Percentiles rank a stretch among this genome's conserved stretches.
Conservation (phyloP, 73 alveolate genomes). For the Paramecium sexaurelia region DNA sequence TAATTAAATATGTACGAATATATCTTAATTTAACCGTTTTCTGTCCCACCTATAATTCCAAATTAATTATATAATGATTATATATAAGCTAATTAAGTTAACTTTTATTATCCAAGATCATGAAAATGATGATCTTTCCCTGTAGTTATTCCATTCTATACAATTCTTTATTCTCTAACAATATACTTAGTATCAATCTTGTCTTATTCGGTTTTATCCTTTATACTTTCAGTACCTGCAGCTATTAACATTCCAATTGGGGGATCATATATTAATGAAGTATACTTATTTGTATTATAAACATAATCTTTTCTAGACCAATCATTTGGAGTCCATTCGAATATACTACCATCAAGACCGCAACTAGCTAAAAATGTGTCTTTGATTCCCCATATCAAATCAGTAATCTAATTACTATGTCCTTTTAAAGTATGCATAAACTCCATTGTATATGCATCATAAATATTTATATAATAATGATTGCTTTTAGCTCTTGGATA, state of each 20-base stretch:
- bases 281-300: background rate
- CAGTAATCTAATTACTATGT: slow-evolving; percentile 76
- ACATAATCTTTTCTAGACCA: slow-evolving; percentile 38
- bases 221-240: slow-evolving; percentile 39
- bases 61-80: slow-evolving; percentile 56
- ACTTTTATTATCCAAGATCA: slow-evolving; percentile 44
- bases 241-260: slow-evolving; percentile 53
- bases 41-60: slow-evolving; percentile 77
- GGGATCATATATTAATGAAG: slow-evolving; percentile 38
- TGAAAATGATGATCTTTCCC: slow-evolving; percentile 40
- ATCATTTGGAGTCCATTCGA: slow-evolving; percentile 67
- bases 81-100: slow-evolving; percentile 52
- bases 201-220: slow-evolving; percentile 19
- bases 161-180: slow-evolving; percentile 51
- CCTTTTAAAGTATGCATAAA: slow-evolving; percentile 77
- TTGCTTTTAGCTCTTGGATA: slow-evolving; percentile 79
- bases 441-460: slow-evolving; percentile 92
- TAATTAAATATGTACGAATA: slow-evolving; percentile 64
- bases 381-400: slow-evolving; percentile 76
- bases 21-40: slow-evolving; percentile 72
- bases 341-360: slow-evolving; percentile 85
- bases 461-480: slow-evolving; percentile 76
- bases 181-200: background rate
- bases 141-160: slow-evolving; percentile 20
- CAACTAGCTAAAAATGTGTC: slow-evolving; percentile 82